Conservation (phyloP, 179 eudicot genomes). For the Beta corolliflora region DNA sequence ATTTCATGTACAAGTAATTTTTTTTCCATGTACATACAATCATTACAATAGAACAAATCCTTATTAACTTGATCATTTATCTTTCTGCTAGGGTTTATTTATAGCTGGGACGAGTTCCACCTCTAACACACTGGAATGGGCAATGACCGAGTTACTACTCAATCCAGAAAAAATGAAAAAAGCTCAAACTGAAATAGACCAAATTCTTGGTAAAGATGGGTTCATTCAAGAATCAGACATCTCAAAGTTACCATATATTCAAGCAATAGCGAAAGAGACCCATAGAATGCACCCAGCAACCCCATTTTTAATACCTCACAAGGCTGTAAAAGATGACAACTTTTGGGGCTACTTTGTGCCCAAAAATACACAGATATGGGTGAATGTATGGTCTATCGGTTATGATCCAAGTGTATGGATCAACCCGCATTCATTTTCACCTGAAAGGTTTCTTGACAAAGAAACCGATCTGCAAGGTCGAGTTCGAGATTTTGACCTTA, state of each 20-base stretch:
- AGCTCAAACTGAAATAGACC: conserved; percentile 30
- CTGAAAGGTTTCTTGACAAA: not conserved
- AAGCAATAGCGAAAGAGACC: conserved; percentile 13
- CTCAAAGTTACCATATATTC: not conserved
- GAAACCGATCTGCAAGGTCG: not conserved
- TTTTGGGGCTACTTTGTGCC: conserved; percentile 5
- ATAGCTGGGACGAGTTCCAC: conserved; percentile 32
- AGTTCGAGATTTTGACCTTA: not conserved
- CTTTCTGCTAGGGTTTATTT: conserved; percentile 21
- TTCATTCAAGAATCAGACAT: conserved; percentile 19
- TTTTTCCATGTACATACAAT: too few relatives aligned
- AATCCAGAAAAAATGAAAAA: conserved; percentile 25
- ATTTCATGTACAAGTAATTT: too few relatives aligned
- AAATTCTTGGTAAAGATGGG: conserved; percentile 3
- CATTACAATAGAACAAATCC: too few relatives aligned
- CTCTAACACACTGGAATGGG: conserved; percentile 24
- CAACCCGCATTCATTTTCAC: not conserved
- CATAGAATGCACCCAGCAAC: not conserved
- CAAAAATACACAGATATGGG: not conserved
- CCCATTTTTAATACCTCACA: conserved; percentile 4
- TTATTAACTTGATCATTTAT: too few relatives aligned
- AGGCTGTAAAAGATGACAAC: not conserved
- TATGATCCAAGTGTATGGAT: not conserved
- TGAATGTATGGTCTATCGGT: conserved; percentile 6
- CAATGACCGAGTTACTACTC: conserved; percentile 27